These are phyloP conservation scores for Daldinia eschscholtzii DNA, from an alignment of 2,329 filamentous ascomycete species.

Conservation along the genomic window DNA sequence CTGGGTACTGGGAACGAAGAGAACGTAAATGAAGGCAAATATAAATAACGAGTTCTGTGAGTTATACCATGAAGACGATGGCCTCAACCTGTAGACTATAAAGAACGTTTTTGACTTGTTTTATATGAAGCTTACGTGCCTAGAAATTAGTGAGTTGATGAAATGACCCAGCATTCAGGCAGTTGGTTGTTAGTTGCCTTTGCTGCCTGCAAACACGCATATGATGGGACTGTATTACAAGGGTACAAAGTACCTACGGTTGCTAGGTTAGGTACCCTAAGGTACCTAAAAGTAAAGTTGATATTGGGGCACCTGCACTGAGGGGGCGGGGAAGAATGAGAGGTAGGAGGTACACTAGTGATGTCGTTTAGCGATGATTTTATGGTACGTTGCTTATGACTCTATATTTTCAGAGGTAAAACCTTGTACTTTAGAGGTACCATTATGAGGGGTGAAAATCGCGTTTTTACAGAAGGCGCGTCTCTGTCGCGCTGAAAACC, in stretches of 20 bases:
- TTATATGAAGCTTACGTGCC: not conserved
- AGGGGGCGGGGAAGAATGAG: too few relatives aligned
- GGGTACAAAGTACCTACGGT: not conserved
- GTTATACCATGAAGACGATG: not conserved
- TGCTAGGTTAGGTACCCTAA: not conserved
- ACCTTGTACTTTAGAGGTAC: not conserved
- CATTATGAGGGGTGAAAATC: constrained; percentile 25
- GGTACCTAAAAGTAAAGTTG: not conserved
- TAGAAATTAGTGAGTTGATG: not conserved
- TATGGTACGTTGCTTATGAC: not conserved
- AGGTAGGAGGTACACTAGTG: too few relatives aligned
- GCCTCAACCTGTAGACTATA: not conserved
- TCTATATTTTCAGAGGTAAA: not conserved
- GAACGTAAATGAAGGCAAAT: not conserved
- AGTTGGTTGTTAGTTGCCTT: not conserved
- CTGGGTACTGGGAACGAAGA: not conserved
- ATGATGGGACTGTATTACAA: not conserved
- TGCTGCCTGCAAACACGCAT: not conserved
- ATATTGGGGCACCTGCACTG: too few relatives aligned
- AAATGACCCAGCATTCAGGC: not conserved
- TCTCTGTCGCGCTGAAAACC: constrained; percentile 30
- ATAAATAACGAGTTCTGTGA: not conserved
- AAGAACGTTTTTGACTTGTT: not conserved
- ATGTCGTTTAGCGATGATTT: not conserved
- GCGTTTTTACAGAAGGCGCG: constrained; percentile 35